Base-by-base conservation (phyloP, 2,329 filamentous ascomycete species). In the Dactylonectria macrodidyma region DNA sequence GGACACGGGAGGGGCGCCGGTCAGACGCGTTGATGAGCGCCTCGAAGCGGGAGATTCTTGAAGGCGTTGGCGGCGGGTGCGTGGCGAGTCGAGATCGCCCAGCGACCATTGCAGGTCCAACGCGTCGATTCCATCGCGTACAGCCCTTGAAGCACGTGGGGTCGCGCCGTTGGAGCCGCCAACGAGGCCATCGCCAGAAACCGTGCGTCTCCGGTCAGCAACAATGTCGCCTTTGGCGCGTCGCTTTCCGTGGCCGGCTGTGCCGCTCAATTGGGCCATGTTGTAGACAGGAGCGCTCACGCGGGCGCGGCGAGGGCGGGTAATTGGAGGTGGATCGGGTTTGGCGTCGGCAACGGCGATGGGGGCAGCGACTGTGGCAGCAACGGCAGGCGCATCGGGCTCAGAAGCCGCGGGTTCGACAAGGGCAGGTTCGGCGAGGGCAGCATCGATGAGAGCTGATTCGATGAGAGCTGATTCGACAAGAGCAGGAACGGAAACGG, bases 261-360 rank as follows among this genome's bases (percentile, higher is more conserved):
- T 92, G 71, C 90, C 90, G 65, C 85, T 87, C 59, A 92, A 83
- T 73, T 88, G 86, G 70, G 89, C 85, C 16, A 92, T 81, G 74
- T 94, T 94, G 81, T 94, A 94, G 16, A 90, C 87, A 12, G 88
- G 86, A 19, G 89, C 82, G 60, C 84, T 86, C n/a, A 81, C 75
- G 69, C 88, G 86, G 44, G 85, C 82, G 75, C 91, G 88, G 73
- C 86, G 86, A 68, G 87, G 84, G 64, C 89, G 87, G 62, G 26
- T 22, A 22, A 26, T 22, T 6, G 66, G 48, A 33, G 77, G 75
- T 58, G 78, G 72, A n/a, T 81, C 72, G 9, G 26, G 26, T 30
- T 30, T 30, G 26, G 26, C 26, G 26, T 30, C 26, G 26, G 26
- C 26, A 30, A 30, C 26, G 7, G 26, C 26, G 26, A 30, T 30